phyloP scores from a whole-genome alignment of 768 basidiomycete genomes.

The Boletus eberwhitei region DNA sequence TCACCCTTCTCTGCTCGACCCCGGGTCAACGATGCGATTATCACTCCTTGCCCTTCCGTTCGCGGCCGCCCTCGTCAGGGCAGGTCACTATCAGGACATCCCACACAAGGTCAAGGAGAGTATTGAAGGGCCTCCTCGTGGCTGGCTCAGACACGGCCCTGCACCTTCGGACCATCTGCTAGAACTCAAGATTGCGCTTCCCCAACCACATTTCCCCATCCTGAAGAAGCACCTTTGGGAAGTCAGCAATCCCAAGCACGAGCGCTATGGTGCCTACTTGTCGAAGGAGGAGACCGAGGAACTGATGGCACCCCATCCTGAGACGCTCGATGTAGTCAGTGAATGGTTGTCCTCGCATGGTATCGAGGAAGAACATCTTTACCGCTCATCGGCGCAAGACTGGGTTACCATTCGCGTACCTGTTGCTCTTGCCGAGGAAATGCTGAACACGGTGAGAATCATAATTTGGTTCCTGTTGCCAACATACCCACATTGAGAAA shows the following conservation, averaged over 20 bases:
- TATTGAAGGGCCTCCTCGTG: slow-evolving; percentile 40
- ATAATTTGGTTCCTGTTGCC: not conserved
- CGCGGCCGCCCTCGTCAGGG: slow-evolving; percentile 9
- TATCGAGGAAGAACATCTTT: slow-evolving; percentile 43
- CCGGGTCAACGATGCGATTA: slow-evolving; percentile 8
- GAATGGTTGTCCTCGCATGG: slow-evolving; percentile 62
- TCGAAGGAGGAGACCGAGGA: slow-evolving; percentile 64
- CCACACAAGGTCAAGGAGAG: slow-evolving; percentile 46
- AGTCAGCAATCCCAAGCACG: slow-evolving; percentile 55
- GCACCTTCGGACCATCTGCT: slow-evolving; percentile 47
- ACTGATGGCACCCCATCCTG: slow-evolving; percentile 54
- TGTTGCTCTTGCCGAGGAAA: slow-evolving; percentile 57
- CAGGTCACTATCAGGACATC: slow-evolving; percentile 6
- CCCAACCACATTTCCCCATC: slow-evolving; percentile 46
- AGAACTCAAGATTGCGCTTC: slow-evolving; percentile 55
- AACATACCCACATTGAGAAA: not conserved
- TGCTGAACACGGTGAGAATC: slow-evolving; percentile 61
- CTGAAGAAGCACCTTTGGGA: slow-evolving; percentile 54
- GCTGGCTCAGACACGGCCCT: slow-evolving; percentile 44
- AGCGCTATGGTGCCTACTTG: slow-evolving; percentile 53
- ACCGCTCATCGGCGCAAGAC: slow-evolving; percentile 62
- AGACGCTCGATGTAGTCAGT: slow-evolving; percentile 51
- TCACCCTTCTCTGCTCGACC: not conserved
- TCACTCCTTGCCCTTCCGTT: slow-evolving; percentile 13
- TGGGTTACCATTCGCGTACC: slow-evolving; percentile 64